Base-by-base conservation (phyloP, 83 land plant species). In the Diphasiastrum complanatum region DNA sequence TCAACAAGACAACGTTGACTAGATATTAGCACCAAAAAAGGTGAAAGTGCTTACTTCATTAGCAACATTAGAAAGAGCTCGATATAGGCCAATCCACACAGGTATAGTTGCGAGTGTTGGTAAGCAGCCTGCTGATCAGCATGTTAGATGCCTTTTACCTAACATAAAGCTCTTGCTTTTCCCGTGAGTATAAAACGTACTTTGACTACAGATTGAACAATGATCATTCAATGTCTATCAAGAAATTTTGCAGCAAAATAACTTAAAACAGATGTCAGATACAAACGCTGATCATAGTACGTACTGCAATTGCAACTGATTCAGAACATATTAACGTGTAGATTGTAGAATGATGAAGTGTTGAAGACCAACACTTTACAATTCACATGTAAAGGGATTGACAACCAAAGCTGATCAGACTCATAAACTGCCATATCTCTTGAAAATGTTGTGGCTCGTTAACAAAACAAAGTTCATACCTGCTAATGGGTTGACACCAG, bases 41-140 rank as follows among this genome's bases (percentile, higher is more conserved):
- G 25, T 10, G 33, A 1, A 18, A 60, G 29, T 16, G 6, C 26
- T 40, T 71, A 89, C 99, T 83, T 95, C 99, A 79, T 95, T 95
- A 30, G 99, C 99, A 23, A 95, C 99, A 86, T 95, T 95, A 38
- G 99, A 95, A 45, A 95, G 85, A 50, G 99, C 99, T 46, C 89
- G 84, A 65, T 95, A 95, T 1, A 95, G 66, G 19, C 99, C 99
- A 66, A 95, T 95, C 89, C 89, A 95, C 24, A 95, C 93, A 43
- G 99, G 99, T 34, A 95, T 81, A 24, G 99, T 95, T 37, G 97
- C 99, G 71, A 95, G 76, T 1, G 99, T 95, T 19, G 99, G 99
- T 10, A 95, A 69, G 67, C 97, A 89, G 31, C 99, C 99, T 93
- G 72, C 35, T 11, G 27, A 0, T 14, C 11, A 10, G 1, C 53